Conservation (phyloP, 306 rosid species). For the Carpinus fangiana region DNA sequence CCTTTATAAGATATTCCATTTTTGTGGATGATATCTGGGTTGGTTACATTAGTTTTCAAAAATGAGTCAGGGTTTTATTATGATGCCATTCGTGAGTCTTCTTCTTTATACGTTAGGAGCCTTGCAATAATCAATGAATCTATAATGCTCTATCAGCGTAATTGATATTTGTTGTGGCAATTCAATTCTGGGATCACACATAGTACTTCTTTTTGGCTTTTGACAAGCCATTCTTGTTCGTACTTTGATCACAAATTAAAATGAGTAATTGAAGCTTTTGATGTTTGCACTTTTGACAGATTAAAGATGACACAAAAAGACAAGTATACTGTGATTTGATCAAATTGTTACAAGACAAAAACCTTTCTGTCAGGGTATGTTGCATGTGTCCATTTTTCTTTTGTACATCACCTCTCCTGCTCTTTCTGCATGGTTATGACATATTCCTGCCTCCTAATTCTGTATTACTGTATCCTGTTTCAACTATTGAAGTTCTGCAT, state of each 20-base stretch:
- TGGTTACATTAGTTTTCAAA: slow-evolving; percentile 12
- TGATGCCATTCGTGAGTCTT: slow-evolving; percentile 6
- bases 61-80: not conserved
- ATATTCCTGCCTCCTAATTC: slow-evolving; percentile 20
- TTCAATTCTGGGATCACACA: not conserved
- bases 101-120: slow-evolving; percentile 14
- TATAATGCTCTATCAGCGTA: not conserved
- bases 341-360: slow-evolving; percentile 79
- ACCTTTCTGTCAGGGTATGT: slow-evolving; percentile 84
- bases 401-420: slow-evolving; percentile 9
- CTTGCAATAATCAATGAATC: slow-evolving; percentile 20
- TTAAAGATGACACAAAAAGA: slow-evolving; percentile 88
- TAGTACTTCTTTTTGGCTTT: not conserved
- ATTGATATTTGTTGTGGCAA: not conserved
- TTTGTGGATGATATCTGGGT: not conserved
- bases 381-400: slow-evolving; percentile 21
- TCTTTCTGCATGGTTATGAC: slow-evolving; percentile 24
- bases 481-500: slow-evolving; percentile 34
- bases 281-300: slow-evolving; percentile 45
- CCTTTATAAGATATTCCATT: not conserved
- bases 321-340: slow-evolving; percentile 89
- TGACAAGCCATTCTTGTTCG: slow-evolving; percentile 4
- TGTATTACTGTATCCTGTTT: not conserved
- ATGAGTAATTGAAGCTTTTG: not conserved
- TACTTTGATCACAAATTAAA: slow-evolving; percentile 9